Percentiles rank a stretch among this genome's conserved stretches.
Conservation (phyloP, 2,329 filamentous ascomycete genomes). For the Talaromyces marneffei region DNA sequence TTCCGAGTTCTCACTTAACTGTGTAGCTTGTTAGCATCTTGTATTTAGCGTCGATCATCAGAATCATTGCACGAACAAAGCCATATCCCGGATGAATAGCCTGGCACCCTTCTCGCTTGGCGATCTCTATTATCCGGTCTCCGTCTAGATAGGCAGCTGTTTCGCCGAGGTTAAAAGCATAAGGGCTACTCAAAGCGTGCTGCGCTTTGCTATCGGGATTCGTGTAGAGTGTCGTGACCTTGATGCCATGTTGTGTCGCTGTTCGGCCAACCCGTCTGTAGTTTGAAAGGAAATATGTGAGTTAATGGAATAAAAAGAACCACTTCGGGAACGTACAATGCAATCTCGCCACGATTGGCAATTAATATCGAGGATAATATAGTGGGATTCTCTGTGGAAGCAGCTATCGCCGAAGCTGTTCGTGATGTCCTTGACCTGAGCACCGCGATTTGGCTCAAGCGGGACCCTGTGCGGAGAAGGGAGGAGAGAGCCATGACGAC, state of each 20-base stretch:
- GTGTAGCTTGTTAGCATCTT: slow-evolving; percentile 6
- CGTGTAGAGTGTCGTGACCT: slow-evolving; percentile 91
- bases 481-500: slow-evolving; percentile 32
- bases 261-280: slow-evolving; percentile 74
- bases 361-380: slow-evolving; percentile 76
- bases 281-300: neutral
- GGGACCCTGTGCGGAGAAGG: slow-evolving; percentile 37
- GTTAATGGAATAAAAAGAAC: too few relatives aligned
- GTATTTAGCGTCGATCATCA: neutral
- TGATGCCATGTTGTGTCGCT: slow-evolving; percentile 79
- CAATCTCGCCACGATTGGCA: slow-evolving; percentile 95
- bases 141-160: slow-evolving; percentile 88
- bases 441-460: slow-evolving; percentile 23
- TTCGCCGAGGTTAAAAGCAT: slow-evolving; percentile 75
- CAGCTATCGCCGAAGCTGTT: slow-evolving; percentile 2
- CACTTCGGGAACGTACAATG: slow-evolving; percentile 50
- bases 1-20: slow-evolving; percentile 80
- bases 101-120: slow-evolving; percentile 77
- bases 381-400: slow-evolving; percentile 4
- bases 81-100: slow-evolving; percentile 96
- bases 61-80: slow-evolving; percentile 47
- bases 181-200: slow-evolving; percentile 79
- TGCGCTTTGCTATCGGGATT: slow-evolving; percentile 82
- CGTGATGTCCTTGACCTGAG: slow-evolving; percentile 5
- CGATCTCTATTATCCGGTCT: slow-evolving; percentile 82